Evolutionary conservation across 768 basidiomycete species (phyloP), one percentile per base, ranked within the genome.

Genomic region (Phlebiopsis gigantea): DNA sequence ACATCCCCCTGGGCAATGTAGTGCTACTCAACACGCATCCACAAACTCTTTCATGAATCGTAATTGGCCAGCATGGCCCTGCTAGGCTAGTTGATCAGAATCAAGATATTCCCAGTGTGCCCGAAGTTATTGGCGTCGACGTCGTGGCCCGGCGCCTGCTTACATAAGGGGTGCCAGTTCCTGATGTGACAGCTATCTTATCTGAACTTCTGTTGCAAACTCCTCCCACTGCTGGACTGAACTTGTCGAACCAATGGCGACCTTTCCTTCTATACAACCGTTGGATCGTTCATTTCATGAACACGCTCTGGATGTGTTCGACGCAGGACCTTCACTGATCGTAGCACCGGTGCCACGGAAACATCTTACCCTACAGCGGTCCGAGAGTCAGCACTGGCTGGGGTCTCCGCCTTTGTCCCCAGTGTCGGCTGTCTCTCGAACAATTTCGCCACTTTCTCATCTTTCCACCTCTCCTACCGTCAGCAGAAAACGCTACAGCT

Each of bases 341-440:
- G 69, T 83, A 44, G 77, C 88, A 0, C 85, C 87, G 1, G 77
- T 82, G 24, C 87, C 87, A n/a, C 82, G 80, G 10, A 75, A 83
- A 55, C 83, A 87, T 64, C 74, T 83, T 54, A 72, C 62, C 4
- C 62, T 88, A 7, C 84, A 87, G 55, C 77, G 75, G 42, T 75
- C 77, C 10, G 80, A 82, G 43, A 81, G 80, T 57, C 78, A 79
- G 52, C 77, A 80, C 46, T 87, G 85, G 87, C 76, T 88, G 14
- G 76, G 75, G 30, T 76, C 69, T 5, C 76, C 72, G 28, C 75
- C 74, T 14, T 69, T 68, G 53, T 84, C 76, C 1, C 78, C 77
- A 1, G 68, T 70, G n/a, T 78, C 77, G 24, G 77, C 80, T 0
- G 34, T 52, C 19, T 59, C 58, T 25, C 78, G 79, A 24, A 70